Evolutionary conservation across 1,284 basidiomycete genomes (phyloP), one percentile per base, ranked within the genome.

Genomic region (Trametes versicolor): DNA sequence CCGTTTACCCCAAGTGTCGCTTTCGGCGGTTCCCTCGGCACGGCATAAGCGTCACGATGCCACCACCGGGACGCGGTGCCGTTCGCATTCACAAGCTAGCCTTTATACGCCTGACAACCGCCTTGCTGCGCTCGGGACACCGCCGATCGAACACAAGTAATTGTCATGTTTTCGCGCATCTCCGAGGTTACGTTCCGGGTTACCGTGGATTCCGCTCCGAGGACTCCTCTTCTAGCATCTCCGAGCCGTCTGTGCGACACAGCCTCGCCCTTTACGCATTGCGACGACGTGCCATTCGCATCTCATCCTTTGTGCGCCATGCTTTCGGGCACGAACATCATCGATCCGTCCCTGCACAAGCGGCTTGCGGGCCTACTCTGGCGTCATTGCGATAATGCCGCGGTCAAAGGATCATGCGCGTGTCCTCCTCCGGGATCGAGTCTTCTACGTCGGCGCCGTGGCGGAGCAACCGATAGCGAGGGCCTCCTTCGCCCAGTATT

Each of bases 141-240:
- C 4, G 41, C 41, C 13, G 36, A 6, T n/a, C 23, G 21, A 36
- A 41, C 36, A 37, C 32, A 21, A 37, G 52, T 23, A 53, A 23
- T 12, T 7, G 21, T 36, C 43, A 13, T 23, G 41, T 62, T 21
- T 15, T 25, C 54, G 48, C 61, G n/a, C 47, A 59, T 58, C 52
- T 64, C 55, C 63, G 63, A 61, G 49, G n/a, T 41, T 54, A 60
- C 68, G 68, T 50, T 52, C 65, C 68, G 68, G 62, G 23, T 21
- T 43, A 60, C 63, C 68, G 63, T 56, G 65, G 60, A n/a, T 51
- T 47, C 65, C 68, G 68, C 57, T 59, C 68, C 68, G 65, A 65
- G 50, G 60, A 43, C 50, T 21, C 47, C 48, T 59, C 52, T 43
- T 60, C 48, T 50, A 62, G 41, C 52, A 50, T 50, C 47, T 56